phyloP scores from a whole-genome alignment of 2,329 filamentous ascomycete genomes.

The Botrytis fabae region DNA sequence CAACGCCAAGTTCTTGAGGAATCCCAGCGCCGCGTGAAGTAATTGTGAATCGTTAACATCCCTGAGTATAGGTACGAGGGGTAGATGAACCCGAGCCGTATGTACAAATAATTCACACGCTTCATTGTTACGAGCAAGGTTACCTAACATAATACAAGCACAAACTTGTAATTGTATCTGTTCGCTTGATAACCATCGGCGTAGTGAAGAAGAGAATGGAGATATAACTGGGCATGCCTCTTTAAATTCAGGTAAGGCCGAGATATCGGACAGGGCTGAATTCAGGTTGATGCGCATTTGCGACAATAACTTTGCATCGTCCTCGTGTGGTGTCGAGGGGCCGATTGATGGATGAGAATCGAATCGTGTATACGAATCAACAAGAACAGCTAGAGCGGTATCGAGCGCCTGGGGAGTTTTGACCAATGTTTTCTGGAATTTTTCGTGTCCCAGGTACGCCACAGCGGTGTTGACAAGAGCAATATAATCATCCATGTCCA shows the following conservation, averaged over 20 bases:
- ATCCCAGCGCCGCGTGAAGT: slow-evolving; percentile 57
- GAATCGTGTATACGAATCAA: slow-evolving; percentile 50
- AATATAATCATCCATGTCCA: slow-evolving; percentile 57
- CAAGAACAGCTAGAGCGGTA: slow-evolving; percentile 51
- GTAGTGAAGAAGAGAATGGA: slow-evolving; percentile 46
- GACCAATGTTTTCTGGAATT: slow-evolving; percentile 53
- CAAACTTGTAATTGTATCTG: slow-evolving; percentile 53
- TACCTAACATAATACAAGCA: slow-evolving; percentile 62
- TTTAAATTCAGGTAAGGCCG: slow-evolving; percentile 51
- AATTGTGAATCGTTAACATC: slow-evolving; percentile 51
- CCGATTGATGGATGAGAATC: slow-evolving; percentile 37
- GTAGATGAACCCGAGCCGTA: slow-evolving; percentile 46
- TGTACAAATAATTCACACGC: slow-evolving; percentile 53
- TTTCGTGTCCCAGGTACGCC: slow-evolving; percentile 55
- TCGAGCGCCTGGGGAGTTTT: slow-evolving; percentile 36
- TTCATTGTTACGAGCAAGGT: slow-evolving; percentile 60
- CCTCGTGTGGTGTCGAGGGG: slow-evolving; percentile 35
- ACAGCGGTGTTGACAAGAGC: slow-evolving; percentile 53
- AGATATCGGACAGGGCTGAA: slow-evolving; percentile 52
- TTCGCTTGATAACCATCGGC: slow-evolving; percentile 49
- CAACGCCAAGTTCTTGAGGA: slow-evolving; percentile 66
- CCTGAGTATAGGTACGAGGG: slow-evolving; percentile 49
- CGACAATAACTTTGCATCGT: slow-evolving; percentile 52
- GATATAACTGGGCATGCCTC: slow-evolving; percentile 47
- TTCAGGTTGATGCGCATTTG: slow-evolving; percentile 53